A percentile compares a stretch with the other conserved stretches of the same genome.
phyloP scores from a whole-genome alignment of 495 filamentous ascomycete species.

The Geopyxis carbonaria region DNA sequence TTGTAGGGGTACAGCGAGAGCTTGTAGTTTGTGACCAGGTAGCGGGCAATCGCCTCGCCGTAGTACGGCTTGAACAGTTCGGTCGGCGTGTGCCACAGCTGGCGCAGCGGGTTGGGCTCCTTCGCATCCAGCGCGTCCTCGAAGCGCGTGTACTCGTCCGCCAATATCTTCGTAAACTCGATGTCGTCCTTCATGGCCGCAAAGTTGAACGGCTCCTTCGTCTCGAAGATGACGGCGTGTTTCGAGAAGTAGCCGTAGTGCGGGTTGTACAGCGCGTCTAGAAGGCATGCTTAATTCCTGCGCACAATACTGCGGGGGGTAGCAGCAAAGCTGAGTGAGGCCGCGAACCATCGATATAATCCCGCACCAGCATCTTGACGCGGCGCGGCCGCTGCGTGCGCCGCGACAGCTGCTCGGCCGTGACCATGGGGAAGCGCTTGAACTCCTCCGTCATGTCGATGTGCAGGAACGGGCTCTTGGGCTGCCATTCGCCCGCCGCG shows the following conservation, averaged over 20 bases:
- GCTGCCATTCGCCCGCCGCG: conserved; percentile 56
- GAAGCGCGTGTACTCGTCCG: conserved; percentile 68
- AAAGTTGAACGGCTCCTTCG: conserved; percentile 88
- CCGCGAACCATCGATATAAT: conserved; percentile 82
- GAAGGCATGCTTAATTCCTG: conserved; percentile 1
- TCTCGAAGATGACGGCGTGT: conserved; percentile 87
- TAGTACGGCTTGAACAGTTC: conserved; percentile 95
- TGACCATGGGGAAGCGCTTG: conserved; percentile 62
- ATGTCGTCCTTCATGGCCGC: conserved; percentile 59
- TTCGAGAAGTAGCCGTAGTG: conserved; percentile 97
- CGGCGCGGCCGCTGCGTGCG: conserved; percentile 60
- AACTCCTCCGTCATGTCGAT: conserved; percentile 65
- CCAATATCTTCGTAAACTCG: conserved; percentile 59
- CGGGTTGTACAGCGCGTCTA: conserved; percentile 93
- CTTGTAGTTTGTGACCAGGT: conserved; percentile 89
- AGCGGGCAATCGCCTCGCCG: conserved; percentile 86
- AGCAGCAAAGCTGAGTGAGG: conserved; percentile 2
- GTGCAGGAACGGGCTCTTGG: conserved; percentile 51
- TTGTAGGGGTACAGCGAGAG: conserved; percentile 85
- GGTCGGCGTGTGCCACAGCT: conserved; percentile 97
- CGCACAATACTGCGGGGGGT: conserved; percentile 5
- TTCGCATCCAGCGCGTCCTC: conserved; percentile 69
- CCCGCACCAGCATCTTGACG: conserved; percentile 90
- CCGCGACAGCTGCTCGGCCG: conserved; percentile 53
- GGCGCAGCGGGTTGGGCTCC: conserved; percentile 52